Evolutionary conservation across 257 asterid species (phyloP), one percentile per base, ranked within the genome.

Genomic region (Lycium ferocissimum): DNA sequence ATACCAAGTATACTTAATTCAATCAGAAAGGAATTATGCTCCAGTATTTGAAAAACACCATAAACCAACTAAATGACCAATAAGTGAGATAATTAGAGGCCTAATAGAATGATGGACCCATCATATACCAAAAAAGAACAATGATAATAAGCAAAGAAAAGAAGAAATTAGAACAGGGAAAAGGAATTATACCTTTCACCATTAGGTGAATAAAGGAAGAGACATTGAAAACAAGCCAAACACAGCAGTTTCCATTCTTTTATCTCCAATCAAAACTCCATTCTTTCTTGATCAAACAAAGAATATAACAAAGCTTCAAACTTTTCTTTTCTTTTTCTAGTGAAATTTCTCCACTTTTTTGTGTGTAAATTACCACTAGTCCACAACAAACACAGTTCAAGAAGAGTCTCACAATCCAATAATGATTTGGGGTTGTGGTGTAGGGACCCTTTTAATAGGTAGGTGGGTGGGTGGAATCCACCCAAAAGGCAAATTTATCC

Each of bases 151-250:
- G 45, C 5, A 26, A 51, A 51, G 33, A 87, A 45, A 65, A 69
- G 73, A 62, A 56, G 82, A 49, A 69, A 71, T 4, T 22, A 43
- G 40, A 62, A 54, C 79, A 59, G 75, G 63, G 2, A 57, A 18
- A 20, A 57, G 62, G 6, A 12, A 56, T 67, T 49, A 85, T 86
- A 94, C 98, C 98, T 85, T 87, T 88, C 90, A 86, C 89, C 40
- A 82, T 80, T 86, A 85, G 54, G 83, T 87, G 87, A 83, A 85
- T 81, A 85, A 80, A 85, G 33, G 49, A 59, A 85, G 84, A 83
- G 53, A 86, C 81, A 87, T 80, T 86, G 54, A 72, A 89, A 88
- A 85, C 81, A 88, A 89, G 87, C 80, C 80, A 89, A 89, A 43
- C 86, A 57, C 59, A 65, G 47, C 91, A 88, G 92, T 87, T 85